Evolutionary conservation across 148 eudicot genomes (phyloP).

Genomic region (Diospyros lotus): DNA sequence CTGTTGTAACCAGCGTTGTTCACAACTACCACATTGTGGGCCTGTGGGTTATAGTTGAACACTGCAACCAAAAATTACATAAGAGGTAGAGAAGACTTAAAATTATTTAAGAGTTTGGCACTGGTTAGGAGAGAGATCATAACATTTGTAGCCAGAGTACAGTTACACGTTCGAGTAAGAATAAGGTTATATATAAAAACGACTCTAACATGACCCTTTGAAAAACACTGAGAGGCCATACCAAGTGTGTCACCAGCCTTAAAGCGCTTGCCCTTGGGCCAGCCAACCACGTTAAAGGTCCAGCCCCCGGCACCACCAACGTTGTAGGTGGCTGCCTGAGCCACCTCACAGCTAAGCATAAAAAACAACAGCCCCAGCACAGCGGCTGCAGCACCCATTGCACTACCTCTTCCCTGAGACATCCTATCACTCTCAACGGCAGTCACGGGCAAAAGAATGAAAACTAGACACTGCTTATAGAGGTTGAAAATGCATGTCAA

Average conservation of each 20-base stretch:
- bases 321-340: constrained; percentile 36
- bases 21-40: constrained; percentile 51
- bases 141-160: too few species aligned
- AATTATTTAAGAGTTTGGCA: too few species aligned
- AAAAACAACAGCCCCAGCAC: constrained; percentile 13
- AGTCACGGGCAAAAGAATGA: background rate
- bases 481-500: background rate
- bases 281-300: constrained; percentile 30
- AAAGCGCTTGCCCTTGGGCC: constrained; percentile 58
- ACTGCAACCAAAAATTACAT: constrained; percentile 19
- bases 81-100: too few species aligned
- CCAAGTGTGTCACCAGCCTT: constrained; percentile 55
- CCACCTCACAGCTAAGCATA: constrained; percentile 17
- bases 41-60: constrained; percentile 33
- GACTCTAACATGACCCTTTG: background rate
- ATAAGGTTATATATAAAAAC: background rate
- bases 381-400: constrained; percentile 17
- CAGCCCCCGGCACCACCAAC: constrained; percentile 55
- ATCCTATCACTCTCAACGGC: constrained; percentile 11
- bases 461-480: background rate
- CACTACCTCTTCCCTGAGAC: constrained; percentile 61
- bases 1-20: constrained; percentile 24
- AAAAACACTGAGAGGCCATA: constrained; percentile 8
- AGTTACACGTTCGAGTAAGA: background rate
- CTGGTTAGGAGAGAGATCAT: too few species aligned